Evolutionary conservation across 805 yeast species (phyloP), one percentile per base, ranked within the genome.

Genomic region (Kregervanrija fluxuum): DNA sequence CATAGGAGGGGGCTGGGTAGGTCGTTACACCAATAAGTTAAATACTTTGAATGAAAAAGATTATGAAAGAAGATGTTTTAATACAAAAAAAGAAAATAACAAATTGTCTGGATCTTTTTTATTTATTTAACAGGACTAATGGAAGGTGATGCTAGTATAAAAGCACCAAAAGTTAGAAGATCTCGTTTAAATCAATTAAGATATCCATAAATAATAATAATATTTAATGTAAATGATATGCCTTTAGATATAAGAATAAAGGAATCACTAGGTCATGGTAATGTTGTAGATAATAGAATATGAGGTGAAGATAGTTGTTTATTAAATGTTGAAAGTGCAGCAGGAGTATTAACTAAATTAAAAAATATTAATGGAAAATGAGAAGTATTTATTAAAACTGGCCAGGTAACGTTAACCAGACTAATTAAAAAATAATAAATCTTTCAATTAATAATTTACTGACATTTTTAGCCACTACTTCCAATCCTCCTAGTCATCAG

Each of bases 1-100:
- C 30, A 54, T 52, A 43, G 35, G 40, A 16, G 52, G 55, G 32
- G 45, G 51, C 31, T 51, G 53, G 31, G 40, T 42, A 30, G 54
- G 55, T 40, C 30, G 32, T 13, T 34, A 30, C 35, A 38, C 16
- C 14, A 31, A 38, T 31, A 31, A 33, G 33, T 40, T 40, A 30
- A 40, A 16, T 22, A 40, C 33, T 40, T 40, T 40, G 37, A 40
- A 37, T 40, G 31, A 17, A 5, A 5, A 17, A 17, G 5, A 17
- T 4, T 4, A 17, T 17, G 5, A 17, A 17, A 17, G 5, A 17
- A 17, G 22, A 5, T 4, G 5, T 5, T 17, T 17, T 17, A 17
- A 5, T 17, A 17, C 22, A 17, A 33, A 33, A 5, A 11, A 33
- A 4, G 3, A n/a, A 38, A 14, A 38, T 30, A 38, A 22, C 9